These are phyloP conservation scores for Lasiodiplodia theobromae DNA, from an alignment of 2,329 filamentous ascomycete species.

Conservation along the genomic window DNA sequence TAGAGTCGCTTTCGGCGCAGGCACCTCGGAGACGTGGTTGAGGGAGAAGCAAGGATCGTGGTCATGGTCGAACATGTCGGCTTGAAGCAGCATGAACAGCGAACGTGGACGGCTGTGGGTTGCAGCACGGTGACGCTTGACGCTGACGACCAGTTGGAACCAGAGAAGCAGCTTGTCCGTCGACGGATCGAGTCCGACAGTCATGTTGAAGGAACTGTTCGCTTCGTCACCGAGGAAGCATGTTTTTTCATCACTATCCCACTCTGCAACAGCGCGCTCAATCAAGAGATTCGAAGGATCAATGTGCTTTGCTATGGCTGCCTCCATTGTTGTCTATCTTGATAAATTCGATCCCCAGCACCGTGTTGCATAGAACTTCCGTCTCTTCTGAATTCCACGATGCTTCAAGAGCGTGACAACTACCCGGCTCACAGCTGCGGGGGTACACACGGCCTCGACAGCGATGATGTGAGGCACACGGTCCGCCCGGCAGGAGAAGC, in stretches of 20 bases:
- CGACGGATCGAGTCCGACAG: not conserved
- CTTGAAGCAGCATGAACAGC: not conserved
- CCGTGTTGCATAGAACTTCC: not conserved
- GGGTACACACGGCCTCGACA: not conserved
- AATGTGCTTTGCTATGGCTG: not conserved
- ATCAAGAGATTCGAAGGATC: not conserved
- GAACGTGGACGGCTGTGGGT: not conserved
- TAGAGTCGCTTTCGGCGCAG: not conserved
- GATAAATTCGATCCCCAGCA: not conserved
- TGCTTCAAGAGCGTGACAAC: not conserved
- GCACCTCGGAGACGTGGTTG: not conserved
- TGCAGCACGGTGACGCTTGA: conserved; percentile 1
- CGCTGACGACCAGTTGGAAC: conserved; percentile 9
- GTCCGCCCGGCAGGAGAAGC: not conserved
- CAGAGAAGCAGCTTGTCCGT: not conserved
- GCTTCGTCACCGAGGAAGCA: not conserved
- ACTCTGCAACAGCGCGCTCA: conserved; percentile 14
- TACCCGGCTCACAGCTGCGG: not conserved
- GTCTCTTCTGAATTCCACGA: not conserved
- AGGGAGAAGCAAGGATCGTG: not conserved
- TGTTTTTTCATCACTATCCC: not conserved
- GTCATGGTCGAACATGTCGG: conserved; percentile 1
- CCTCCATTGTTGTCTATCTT: not conserved
- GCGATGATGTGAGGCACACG: conserved; percentile 4
- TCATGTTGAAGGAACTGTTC: conserved; percentile 11